Base-by-base conservation (phyloP, 352 stramenopile genomes). In the Globisporangium cylindrosporum region DNA sequence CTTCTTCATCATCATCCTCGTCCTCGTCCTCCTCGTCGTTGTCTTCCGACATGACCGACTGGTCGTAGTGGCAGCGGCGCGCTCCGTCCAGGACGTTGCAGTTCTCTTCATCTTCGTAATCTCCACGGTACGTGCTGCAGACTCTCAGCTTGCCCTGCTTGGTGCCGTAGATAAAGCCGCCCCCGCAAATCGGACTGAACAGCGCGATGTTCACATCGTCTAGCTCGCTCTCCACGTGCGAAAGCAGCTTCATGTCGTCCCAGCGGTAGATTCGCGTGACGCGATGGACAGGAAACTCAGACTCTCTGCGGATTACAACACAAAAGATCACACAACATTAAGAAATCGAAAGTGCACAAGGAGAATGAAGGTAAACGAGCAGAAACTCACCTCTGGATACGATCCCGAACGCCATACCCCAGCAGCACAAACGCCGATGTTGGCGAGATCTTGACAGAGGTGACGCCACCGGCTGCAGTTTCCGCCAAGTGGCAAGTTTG, bases 171-270 rank as follows among this genome's bases (percentile, higher is more conserved):
- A 99, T 84, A 74, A 99, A 98, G 3, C 97, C 97, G 62, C 95
- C 87, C 22, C 97, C 97, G 57, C 93, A 97, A 64, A 98, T 92
- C 8, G 97, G 97, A 81, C 98, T 98, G 76, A 99, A 99, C 41
- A 98, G 75, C 55, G 97, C 97, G 80, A 99, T 99, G 76, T 99
- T 99, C 36, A 99, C 97, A 82, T 99, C 97, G 73, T 99, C 97
- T 46, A 98, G 88, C 38, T 88, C 86, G 46, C 84, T 93, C 64
- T 95, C 86, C 10, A 97, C 83, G 59, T 94, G 82, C 2, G 84
- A 91, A 15, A 95, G 77, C n/a, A 93, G 73, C 62, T 79, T 84
- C 88, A 97, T 97, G 67, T 96, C 88, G 69, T 93, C 85, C 86
- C 89, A 94, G 55, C 87, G 85, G 72, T 96, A 97, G 58, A 96